These are phyloP conservation scores for Knoxia roxburghii DNA, from an alignment of 257 asterid genomes.

Conservation along the genomic window DNA sequence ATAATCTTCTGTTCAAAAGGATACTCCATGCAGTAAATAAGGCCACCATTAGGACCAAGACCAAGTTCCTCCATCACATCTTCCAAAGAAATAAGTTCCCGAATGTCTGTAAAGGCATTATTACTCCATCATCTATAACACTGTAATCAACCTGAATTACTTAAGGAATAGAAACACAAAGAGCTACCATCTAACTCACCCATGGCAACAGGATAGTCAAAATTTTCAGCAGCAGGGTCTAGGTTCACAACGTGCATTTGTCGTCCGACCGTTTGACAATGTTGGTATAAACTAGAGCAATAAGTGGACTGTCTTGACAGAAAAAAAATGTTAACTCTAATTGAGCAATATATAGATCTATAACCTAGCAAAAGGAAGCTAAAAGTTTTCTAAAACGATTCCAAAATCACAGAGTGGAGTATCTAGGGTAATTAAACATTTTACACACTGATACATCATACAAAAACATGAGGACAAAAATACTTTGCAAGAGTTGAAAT, in stretches of 20 bases:
- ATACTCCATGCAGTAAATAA: slow-evolving; percentile 99
- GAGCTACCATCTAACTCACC: slow-evolving; percentile 38
- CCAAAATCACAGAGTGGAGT: background rate
- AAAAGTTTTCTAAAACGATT: background rate
- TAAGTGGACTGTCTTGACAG: slow-evolving; percentile 68
- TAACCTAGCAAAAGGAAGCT: background rate
- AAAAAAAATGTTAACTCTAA: background rate
- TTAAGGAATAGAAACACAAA: slow-evolving; percentile 2
- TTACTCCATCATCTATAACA: slow-evolving; percentile 3
- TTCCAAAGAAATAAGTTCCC: slow-evolving; percentile 81
- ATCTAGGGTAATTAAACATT: background rate
- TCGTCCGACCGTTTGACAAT: slow-evolving; percentile 75
- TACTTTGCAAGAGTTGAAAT: slow-evolving; percentile 1
- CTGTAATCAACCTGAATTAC: background rate
- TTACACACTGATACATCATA: background rate
- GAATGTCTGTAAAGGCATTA: slow-evolving; percentile 51
- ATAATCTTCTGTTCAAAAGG: slow-evolving; percentile 30
- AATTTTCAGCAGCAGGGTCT: slow-evolving; percentile 96
- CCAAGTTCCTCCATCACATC: slow-evolving; percentile 96
- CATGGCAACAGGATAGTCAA: slow-evolving; percentile 93
- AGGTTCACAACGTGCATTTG: slow-evolving; percentile 76
- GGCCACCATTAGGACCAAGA: slow-evolving; percentile 96
- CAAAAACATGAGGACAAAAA: too few species aligned
- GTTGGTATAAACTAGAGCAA: slow-evolving; percentile 77
- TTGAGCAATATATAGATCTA: background rate